Conservation (phyloP, 495 filamentous ascomycete species). For the Neurospora cerealis region DNA sequence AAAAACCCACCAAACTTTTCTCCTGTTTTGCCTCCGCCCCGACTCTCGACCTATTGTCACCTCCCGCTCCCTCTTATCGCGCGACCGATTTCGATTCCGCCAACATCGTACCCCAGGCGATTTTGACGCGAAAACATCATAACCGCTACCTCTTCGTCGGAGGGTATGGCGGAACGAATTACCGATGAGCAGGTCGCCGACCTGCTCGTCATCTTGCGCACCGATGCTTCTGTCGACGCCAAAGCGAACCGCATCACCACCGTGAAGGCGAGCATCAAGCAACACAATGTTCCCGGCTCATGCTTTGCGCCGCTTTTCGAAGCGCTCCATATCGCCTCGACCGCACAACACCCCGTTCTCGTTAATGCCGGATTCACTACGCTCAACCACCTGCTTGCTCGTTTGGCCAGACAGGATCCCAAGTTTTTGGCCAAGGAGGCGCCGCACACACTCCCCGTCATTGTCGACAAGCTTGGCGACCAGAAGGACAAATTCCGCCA, state of each 20-base stretch:
- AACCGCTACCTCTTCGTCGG: conserved; percentile 10
- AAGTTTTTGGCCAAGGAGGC: conserved; percentile 56
- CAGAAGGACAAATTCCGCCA: conserved; percentile 69
- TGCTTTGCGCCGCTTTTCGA: conserved; percentile 66
- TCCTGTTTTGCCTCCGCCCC: not conserved
- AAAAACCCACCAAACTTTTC: not conserved
- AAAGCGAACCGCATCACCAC: conserved; percentile 61
- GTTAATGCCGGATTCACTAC: conserved; percentile 72
- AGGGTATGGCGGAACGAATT: conserved; percentile 43
- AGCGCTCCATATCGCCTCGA: conserved; percentile 54
- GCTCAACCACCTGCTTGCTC: conserved; percentile 73
- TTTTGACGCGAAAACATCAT: conserved; percentile 14
- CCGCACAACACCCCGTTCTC: conserved; percentile 58
- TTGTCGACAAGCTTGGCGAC: conserved; percentile 82
- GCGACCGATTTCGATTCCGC: not conserved
- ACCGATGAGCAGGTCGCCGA: conserved; percentile 55
- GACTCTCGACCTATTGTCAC: not conserved
- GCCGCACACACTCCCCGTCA: conserved; percentile 53
- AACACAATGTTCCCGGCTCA: conserved; percentile 69
- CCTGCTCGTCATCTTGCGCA: conserved; percentile 57
- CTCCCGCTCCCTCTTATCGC: not conserved
- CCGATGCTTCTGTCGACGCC: conserved; percentile 57
- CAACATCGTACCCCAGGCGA: conserved; percentile 1
- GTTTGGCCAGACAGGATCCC: conserved; percentile 72
- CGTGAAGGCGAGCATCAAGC: conserved; percentile 81